phyloP scores from a whole-genome alignment of 139 green algal genomes.

The Desmodesmus armatus region DNA sequence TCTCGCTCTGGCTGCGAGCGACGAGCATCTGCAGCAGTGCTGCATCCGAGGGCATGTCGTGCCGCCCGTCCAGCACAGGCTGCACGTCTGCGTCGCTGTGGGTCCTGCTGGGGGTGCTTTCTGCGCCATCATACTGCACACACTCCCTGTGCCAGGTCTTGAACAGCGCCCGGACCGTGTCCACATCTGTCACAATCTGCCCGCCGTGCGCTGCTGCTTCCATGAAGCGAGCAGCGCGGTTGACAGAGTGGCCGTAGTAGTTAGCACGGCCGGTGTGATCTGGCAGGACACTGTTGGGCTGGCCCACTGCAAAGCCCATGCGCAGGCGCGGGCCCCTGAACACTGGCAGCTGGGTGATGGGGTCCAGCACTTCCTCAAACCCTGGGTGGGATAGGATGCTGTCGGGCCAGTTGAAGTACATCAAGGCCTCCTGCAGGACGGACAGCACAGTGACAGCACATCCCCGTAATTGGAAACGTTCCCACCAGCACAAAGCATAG shows the following conservation, averaged over 20 bases:
- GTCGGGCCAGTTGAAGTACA: slow-evolving; percentile 60
- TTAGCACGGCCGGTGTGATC: slow-evolving; percentile 63
- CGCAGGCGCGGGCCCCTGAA: slow-evolving; percentile 55
- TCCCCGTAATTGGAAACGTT: slow-evolving; percentile 42
- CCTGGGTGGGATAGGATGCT: slow-evolving; percentile 23
- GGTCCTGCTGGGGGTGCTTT: too few species aligned
- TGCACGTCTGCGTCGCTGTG: not conserved
- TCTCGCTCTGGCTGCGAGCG: not conserved
- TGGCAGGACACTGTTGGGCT: slow-evolving; percentile 55
- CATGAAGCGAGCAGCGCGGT: slow-evolving; percentile 41
- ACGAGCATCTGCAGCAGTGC: not conserved
- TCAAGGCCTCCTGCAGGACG: slow-evolving; percentile 48
- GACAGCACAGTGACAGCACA: not conserved
- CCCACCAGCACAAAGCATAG: slow-evolving; percentile 56
- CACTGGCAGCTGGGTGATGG: slow-evolving; percentile 14
- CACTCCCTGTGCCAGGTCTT: not conserved
- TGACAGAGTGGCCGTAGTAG: slow-evolving; percentile 65
- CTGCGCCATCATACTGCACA: too few species aligned
- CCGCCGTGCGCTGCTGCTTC: slow-evolving; percentile 35
- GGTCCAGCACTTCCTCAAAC: slow-evolving; percentile 3
- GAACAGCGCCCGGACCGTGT: slow-evolving; percentile 5
- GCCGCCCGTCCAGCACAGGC: not conserved
- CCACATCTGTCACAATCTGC: slow-evolving; percentile 11
- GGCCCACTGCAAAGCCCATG: slow-evolving; percentile 63
- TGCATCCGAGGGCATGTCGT: not conserved